Conservation (phyloP, 176 grass and related monocot species). For the Alopecurus myosuroides region DNA sequence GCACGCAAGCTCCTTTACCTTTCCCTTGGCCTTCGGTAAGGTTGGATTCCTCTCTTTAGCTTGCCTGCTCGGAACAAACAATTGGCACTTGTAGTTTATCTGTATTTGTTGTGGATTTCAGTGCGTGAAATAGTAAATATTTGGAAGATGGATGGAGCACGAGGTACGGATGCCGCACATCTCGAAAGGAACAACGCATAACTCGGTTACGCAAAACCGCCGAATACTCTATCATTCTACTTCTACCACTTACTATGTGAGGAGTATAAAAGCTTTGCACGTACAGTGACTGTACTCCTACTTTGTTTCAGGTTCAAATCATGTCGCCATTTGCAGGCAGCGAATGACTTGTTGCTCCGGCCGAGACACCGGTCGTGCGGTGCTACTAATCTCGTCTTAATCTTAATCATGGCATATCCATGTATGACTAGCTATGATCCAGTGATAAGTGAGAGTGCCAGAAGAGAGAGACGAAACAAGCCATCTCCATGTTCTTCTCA, state of each 20-base stretch:
- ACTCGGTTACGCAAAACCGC: not conserved
- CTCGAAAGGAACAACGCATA: slow-evolving; percentile 35
- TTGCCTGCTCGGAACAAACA: not conserved
- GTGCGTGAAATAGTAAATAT: too few relatives aligned
- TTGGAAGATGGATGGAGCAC: too few relatives aligned
- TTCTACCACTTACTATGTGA: too few relatives aligned
- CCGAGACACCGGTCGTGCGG: too few relatives aligned
- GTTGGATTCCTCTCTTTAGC: too few relatives aligned
- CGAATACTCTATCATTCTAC: too few relatives aligned
- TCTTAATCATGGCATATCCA: not conserved
- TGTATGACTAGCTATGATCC: not conserved
- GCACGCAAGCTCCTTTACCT: not conserved
- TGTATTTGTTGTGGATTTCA: not conserved
- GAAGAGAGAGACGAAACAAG: not conserved
- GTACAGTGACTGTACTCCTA: too few relatives aligned
- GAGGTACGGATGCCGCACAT: not conserved
- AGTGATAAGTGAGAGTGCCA: too few relatives aligned
- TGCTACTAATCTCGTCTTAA: not conserved
- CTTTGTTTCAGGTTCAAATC: too few relatives aligned
- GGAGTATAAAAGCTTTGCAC: too few relatives aligned
- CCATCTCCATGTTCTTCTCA: not conserved
- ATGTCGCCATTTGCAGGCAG: too few relatives aligned
- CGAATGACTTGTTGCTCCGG: too few relatives aligned
- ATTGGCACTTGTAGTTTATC: not conserved
- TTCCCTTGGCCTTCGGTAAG: not conserved